phyloP scores from a whole-genome alignment of 768 basidiomycete genomes.

The Chalciporus sphaerocephalus region DNA sequence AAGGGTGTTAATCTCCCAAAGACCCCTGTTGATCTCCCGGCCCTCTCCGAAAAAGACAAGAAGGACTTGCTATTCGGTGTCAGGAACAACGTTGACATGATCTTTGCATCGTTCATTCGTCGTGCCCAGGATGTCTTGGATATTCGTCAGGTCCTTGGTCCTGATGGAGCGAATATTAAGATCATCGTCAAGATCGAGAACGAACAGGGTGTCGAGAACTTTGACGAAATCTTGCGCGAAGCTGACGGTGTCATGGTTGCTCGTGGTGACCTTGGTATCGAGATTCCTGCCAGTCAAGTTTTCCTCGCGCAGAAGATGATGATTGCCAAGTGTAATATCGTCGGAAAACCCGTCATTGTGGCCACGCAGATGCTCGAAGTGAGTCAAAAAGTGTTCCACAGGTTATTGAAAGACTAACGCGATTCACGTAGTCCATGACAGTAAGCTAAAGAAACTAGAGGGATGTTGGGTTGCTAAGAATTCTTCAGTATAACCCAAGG shows the following conservation, averaged over 20 bases:
- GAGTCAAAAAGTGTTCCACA: slow-evolving; percentile 14
- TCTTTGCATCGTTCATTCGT: slow-evolving; percentile 99
- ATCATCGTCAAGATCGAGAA: slow-evolving; percentile 99
- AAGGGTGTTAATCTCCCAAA: slow-evolving; percentile 99
- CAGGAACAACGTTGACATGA: slow-evolving; percentile 97
- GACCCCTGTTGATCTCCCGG: slow-evolving; percentile 94
- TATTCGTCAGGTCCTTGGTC: slow-evolving; percentile 89
- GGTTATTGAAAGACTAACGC: slow-evolving; percentile 8
- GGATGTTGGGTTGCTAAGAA: slow-evolving; percentile 6
- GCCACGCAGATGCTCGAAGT: slow-evolving; percentile 99
- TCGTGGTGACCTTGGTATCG: slow-evolving; percentile 98
- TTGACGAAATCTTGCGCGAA: slow-evolving; percentile 95
- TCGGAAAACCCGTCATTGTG: slow-evolving; percentile 96
- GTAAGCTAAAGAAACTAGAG: slow-evolving; percentile 38
- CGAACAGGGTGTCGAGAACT: slow-evolving; percentile 97
- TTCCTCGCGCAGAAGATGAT: slow-evolving; percentile 99
- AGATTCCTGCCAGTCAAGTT: slow-evolving; percentile 98
- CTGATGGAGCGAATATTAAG: slow-evolving; percentile 94
- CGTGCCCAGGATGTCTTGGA: slow-evolving; percentile 90
- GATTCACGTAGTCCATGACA: slow-evolving; percentile 77
- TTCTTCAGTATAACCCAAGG: slow-evolving; percentile 84
- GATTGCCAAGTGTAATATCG: slow-evolving; percentile 98
- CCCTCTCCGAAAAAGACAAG: slow-evolving; percentile 98
- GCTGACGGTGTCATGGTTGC: slow-evolving; percentile 99
- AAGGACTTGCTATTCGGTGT: slow-evolving; percentile 91